Evolutionary conservation across 371 early-diverging fungal genomes (phyloP).

Genomic region (Entomophthora muscae): DNA sequence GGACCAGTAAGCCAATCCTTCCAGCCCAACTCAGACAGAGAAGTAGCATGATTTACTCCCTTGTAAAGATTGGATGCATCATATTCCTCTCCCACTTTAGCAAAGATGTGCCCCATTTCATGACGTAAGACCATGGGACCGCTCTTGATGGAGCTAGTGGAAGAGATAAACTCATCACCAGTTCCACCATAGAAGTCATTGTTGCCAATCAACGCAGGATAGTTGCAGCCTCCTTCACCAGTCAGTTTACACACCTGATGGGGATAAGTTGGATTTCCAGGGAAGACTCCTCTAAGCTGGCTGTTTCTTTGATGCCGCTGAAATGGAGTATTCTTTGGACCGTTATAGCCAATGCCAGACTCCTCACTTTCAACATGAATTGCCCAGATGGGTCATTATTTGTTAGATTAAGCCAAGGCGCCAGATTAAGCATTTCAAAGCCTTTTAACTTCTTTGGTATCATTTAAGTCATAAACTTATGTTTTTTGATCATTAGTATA

Average conservation of each 20-base stretch:
- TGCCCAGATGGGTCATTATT: too few relatives aligned
- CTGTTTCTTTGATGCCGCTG: constrained; percentile 36
- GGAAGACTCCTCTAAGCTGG: constrained; percentile 34
- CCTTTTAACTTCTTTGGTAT: too few relatives aligned
- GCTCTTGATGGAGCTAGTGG: constrained; percentile 26
- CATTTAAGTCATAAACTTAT: too few relatives aligned
- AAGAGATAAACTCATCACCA: constrained; percentile 40
- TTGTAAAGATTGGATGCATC: constrained; percentile 34
- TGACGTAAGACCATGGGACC: constrained; percentile 35
- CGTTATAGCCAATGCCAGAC: too few relatives aligned
- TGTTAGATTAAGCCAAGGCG: too few relatives aligned
- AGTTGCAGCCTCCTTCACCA: constrained; percentile 31
- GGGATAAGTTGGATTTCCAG: constrained; percentile 23
- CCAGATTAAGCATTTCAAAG: too few relatives aligned
- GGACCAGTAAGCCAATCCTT: constrained; percentile 29
- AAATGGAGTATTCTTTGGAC: constrained; percentile 29
- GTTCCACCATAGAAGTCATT: constrained; percentile 41
- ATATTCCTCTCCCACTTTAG: constrained; percentile 35
- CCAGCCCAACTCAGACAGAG: constrained; percentile 16
- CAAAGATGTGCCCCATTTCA: too few relatives aligned
- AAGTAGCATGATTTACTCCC: constrained; percentile 26
- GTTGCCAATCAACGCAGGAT: constrained; percentile 26
- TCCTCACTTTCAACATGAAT: too few relatives aligned
- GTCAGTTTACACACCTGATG: too few relatives aligned
- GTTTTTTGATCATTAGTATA: too few relatives aligned